phyloP scores from a whole-genome alignment of 225 moss, liverwort and hornwort genomes.

The Lunularia cruciata region DNA sequence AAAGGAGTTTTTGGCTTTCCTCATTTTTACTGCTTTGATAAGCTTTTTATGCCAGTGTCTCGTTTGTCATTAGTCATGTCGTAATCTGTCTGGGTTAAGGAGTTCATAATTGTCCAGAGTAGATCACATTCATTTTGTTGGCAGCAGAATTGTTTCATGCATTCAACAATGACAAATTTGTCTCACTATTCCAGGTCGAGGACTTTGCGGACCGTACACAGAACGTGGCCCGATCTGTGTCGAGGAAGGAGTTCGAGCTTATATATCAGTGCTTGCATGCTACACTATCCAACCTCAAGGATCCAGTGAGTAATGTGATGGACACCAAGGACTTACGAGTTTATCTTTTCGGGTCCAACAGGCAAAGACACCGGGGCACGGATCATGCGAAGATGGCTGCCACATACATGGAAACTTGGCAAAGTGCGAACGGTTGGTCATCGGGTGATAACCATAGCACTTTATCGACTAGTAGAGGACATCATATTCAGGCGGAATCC shows the following conservation, averaged over 20 bases:
- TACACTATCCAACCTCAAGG: slow-evolving; percentile 44
- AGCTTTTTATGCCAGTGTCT: too few species aligned
- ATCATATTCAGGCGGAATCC: slow-evolving; percentile 16
- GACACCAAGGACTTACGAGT: slow-evolving; percentile 38
- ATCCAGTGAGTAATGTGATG: slow-evolving; percentile 38
- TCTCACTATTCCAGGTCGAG: slow-evolving; percentile 51
- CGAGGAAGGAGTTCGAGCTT: slow-evolving; percentile 50
- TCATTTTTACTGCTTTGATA: too few species aligned
- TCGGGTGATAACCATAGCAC: slow-evolving; percentile 24
- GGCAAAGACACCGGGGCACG: slow-evolving; percentile 28
- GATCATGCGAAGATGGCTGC: slow-evolving; percentile 15
- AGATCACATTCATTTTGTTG: too few species aligned
- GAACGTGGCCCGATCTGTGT: slow-evolving; percentile 51
- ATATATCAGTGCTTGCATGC: slow-evolving; percentile 42
- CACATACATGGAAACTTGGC: slow-evolving; percentile 28
- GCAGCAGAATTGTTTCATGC: too few species aligned
- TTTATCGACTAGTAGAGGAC: slow-evolving; percentile 18
- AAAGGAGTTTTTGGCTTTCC: too few species aligned
- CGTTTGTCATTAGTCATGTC: too few species aligned
- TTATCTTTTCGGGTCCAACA: slow-evolving; percentile 46
- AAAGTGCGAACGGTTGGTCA: slow-evolving; percentile 37
- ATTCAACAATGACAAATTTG: too few species aligned
- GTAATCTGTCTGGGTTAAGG: too few species aligned
- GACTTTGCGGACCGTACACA: slow-evolving; percentile 51
- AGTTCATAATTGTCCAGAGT: too few species aligned